Base-by-base conservation (phyloP, 2,329 filamentous ascomycete species). In the Nannizziopsis barbatae region DNA sequence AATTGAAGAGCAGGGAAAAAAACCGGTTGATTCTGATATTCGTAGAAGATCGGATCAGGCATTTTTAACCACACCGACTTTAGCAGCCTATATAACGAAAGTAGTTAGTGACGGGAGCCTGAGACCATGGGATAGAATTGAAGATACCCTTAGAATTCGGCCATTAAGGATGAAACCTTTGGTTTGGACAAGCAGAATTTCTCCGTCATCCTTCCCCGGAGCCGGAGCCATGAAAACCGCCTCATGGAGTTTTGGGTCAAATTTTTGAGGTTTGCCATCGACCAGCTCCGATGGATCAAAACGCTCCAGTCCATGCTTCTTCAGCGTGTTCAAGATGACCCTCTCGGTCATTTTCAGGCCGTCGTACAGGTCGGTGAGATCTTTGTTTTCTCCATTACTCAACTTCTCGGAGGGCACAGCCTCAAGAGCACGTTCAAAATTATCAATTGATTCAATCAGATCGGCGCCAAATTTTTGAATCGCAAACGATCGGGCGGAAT, bases 161-260 rank as follows among this genome's bases (percentile, higher is more conserved):
- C 90, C 89, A 65, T 98, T 96, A 55, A 96, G 79, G 69, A 80
- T 81, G 75, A 95, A 98, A 47, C 92, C 92, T 76, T 95, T 96
- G 69, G 86, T 86, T 75, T 96, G 90, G 43, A 87, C 87, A 65
- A 83, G 81, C 72, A 96, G 92, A 62, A 95, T 86, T 49, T 81
- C 84, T 58, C 86, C 87, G 62, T 96, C 81, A 67, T 95, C 84
- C 75, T 94, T 93, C 57, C 80, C 88, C 46, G 81, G 77, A 72
- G 87, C 80, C 38, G 88, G 86, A 8, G 86, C 81, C 82, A 93
- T 89, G 71, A 96, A 96, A 17, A 86, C 92, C 33, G 92, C 92
- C 75, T 98, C 92, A 67, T 96, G 92, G 69, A 86, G 77, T 69
- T 95, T 95, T 56, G 92, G 89, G 72, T 98, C 84, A 74, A 98